phyloP scores from a whole-genome alignment of 2,329 filamentous ascomycete genomes.

The Paecilomyces formosus region DNA sequence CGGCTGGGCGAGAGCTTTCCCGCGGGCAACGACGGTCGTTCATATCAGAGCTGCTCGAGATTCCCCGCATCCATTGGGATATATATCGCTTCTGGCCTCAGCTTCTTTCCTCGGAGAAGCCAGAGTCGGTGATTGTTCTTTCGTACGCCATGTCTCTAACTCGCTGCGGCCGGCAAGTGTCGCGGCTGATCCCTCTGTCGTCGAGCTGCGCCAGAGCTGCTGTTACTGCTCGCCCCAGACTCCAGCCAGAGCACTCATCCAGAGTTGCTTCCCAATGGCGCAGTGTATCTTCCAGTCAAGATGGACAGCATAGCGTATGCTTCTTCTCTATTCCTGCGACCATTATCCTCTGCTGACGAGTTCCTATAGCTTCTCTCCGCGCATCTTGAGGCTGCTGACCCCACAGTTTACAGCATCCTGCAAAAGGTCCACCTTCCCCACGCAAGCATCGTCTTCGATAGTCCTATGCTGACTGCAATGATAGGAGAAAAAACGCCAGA shows the following conservation, averaged over 20 bases:
- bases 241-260: conserved; percentile 12
- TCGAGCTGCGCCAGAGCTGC: conserved; percentile 22
- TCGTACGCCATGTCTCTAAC: conserved; percentile 24
- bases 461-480: conserved; percentile 6
- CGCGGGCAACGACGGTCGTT: conserved; percentile 25
- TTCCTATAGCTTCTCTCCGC: conserved; percentile 63
- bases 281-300: conserved; percentile 29
- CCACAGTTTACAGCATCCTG: conserved; percentile 78
- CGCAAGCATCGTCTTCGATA: background rate
- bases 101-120: background rate
- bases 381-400: conserved; percentile 75
- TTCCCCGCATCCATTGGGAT: conserved; percentile 1
- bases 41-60: conserved; percentile 10
- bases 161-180: conserved; percentile 28
- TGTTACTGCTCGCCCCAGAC: conserved; percentile 12
- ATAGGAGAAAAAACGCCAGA: conserved; percentile 90
- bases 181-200: conserved; percentile 23
- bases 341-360: conserved; percentile 7
- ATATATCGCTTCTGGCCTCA: conserved; percentile 12
- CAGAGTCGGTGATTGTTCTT: background rate
- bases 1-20: conserved; percentile 22
- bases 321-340: background rate
- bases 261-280: conserved; percentile 24
- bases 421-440: conserved; percentile 58
- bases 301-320: conserved; percentile 36